Conservation (phyloP, 768 basidiomycete genomes). For the Russula sp. region DNA sequence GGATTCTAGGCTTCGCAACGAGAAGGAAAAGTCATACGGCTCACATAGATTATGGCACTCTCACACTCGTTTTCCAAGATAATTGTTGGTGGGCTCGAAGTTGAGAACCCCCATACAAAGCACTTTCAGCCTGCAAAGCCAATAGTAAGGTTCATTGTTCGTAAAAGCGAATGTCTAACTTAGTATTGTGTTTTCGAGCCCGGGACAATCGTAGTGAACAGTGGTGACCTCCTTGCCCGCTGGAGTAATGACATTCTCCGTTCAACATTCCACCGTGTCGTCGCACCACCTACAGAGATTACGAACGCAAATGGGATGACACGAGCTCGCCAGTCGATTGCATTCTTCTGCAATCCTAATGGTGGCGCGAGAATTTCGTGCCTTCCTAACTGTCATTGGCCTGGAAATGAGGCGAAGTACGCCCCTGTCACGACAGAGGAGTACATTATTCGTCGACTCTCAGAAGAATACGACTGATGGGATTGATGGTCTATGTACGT, state of each 20-base stretch:
- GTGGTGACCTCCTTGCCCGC: constrained; percentile 72
- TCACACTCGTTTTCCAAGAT: constrained; percentile 80
- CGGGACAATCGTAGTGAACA: constrained; percentile 77
- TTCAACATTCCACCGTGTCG: constrained; percentile 79
- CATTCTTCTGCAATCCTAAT: too few relatives aligned
- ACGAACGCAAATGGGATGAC: constrained; percentile 44
- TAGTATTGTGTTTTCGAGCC: constrained; percentile 40
- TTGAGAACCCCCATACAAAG: too few relatives aligned
- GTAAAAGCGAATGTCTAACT: neutral
- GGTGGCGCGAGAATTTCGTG: constrained; percentile 46
- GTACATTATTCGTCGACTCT: constrained; percentile 69
- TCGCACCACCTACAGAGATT: constrained; percentile 56
- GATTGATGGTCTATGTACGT: neutral
- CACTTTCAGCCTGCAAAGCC: constrained; percentile 67
- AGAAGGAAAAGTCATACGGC: neutral
- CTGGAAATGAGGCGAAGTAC: constrained; percentile 55
- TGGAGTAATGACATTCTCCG: constrained; percentile 84
- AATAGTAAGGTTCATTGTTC: constrained; percentile 46
- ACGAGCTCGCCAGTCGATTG: too few relatives aligned
- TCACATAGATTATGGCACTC: constrained; percentile 66
- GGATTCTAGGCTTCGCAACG: neutral
- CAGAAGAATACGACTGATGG: constrained; percentile 43
- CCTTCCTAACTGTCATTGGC: constrained; percentile 54
- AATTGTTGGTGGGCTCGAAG: constrained; percentile 75
- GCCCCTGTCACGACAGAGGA: constrained; percentile 64